A percentile compares a stretch with the other conserved stretches of the same genome.
Conservation (phyloP, 176 grass and related monocot genomes). For the Ampelocalamus luodianensis region DNA sequence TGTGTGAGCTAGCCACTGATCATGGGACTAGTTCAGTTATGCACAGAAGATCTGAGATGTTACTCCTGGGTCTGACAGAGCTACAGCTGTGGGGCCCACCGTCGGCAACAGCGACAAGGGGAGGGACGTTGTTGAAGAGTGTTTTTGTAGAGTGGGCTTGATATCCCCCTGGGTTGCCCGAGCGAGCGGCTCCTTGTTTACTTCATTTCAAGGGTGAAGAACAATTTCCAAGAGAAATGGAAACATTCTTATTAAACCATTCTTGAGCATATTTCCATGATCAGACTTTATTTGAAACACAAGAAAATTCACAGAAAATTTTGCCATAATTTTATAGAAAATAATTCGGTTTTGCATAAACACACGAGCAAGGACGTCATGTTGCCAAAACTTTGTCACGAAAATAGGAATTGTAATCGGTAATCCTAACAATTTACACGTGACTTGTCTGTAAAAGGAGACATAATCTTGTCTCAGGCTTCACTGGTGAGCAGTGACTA, state of each 20-base stretch:
- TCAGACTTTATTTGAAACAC: not conserved
- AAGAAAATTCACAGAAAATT: too few relatives aligned
- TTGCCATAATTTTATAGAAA: not conserved
- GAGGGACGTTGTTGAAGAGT: too few relatives aligned
- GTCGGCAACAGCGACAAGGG: too few relatives aligned
- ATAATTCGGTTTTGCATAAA: not conserved
- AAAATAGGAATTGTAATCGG: not conserved
- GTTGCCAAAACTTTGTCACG: not conserved
- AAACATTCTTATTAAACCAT: not conserved
- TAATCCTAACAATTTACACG: not conserved
- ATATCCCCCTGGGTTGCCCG: too few relatives aligned
- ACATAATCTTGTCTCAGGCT: not conserved
- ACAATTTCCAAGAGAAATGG: not conserved
- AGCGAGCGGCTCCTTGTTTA: too few relatives aligned
- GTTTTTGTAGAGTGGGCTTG: too few relatives aligned
- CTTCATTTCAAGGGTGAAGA: not conserved
- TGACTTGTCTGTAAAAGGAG: not conserved
- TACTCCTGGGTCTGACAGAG: too few relatives aligned
- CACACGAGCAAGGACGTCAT: not conserved
- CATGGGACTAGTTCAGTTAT: too few relatives aligned
- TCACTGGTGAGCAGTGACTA: not conserved
- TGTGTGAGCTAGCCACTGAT: too few relatives aligned
- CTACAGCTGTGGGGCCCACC: too few relatives aligned
- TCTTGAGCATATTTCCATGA: too few relatives aligned
- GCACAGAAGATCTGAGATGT: too few relatives aligned